phyloP scores from a whole-genome alignment of 2,329 filamentous ascomycete genomes.

The Lachnellula arida region DNA sequence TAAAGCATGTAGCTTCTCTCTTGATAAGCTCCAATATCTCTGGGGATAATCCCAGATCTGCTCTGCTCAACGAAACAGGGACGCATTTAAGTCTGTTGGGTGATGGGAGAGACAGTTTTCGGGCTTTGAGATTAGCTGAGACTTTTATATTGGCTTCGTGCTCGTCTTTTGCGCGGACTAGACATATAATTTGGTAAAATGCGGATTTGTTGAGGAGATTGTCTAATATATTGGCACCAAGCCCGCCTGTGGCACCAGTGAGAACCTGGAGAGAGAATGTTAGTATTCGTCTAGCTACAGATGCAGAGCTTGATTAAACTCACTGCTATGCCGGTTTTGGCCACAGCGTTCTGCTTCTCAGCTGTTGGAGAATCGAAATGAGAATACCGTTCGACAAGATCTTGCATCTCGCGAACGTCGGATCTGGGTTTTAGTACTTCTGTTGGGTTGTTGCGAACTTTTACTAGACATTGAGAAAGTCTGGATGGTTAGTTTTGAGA shows the following conservation, averaged over 20 bases:
- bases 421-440: conserved; percentile 32
- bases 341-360: not conserved
- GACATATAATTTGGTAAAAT: conserved; percentile 48
- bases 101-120: not conserved
- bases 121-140: conserved; percentile 34
- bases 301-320: not conserved
- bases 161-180: conserved; percentile 45
- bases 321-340: no score
- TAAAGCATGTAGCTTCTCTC: conserved; percentile 43
- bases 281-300: no score
- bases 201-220: conserved; percentile 35
- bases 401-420: conserved; percentile 35
- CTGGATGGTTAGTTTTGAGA: not conserved
- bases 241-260: conserved; percentile 46
- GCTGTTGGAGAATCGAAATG: not conserved
- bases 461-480: conserved; percentile 5
- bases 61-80: conserved; percentile 42
- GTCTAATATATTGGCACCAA: conserved; percentile 48
- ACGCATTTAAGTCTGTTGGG: conserved; percentile 38
- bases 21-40: conserved; percentile 39
- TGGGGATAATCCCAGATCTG: conserved; percentile 43
- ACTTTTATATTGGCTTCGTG: conserved; percentile 42
- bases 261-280: conserved; percentile 30
- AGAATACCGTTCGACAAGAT: conserved; percentile 34
- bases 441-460: conserved; percentile 12